These are phyloP conservation scores for Fusarium mundagurra DNA, from an alignment of 2,329 filamentous ascomycete species.

Conservation along the genomic window DNA sequence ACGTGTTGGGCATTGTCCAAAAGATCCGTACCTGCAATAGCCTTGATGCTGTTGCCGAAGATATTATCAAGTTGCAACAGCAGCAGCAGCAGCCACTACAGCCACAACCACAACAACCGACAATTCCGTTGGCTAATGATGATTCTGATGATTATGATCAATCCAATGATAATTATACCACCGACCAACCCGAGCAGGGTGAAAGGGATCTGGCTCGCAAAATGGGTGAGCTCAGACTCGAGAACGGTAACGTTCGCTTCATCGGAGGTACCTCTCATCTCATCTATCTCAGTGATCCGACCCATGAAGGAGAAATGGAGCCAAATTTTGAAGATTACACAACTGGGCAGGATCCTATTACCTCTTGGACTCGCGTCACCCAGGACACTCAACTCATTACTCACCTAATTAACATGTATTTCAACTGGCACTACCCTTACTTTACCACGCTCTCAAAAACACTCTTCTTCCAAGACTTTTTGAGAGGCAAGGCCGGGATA, in stretches of 20 bases:
- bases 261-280: constrained; percentile 95
- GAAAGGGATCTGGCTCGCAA: constrained; percentile 89
- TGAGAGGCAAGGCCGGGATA: constrained; percentile 70
- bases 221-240: constrained; percentile 90
- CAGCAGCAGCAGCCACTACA: constrained; percentile 44
- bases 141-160: constrained; percentile 55
- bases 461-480: constrained; percentile 87
- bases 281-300: constrained; percentile 75
- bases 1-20: constrained; percentile 81
- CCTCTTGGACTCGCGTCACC: constrained; percentile 89
- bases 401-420: constrained; percentile 97
- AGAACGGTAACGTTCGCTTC: constrained; percentile 88
- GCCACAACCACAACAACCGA: constrained; percentile 52
- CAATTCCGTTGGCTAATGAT: constrained; percentile 49
- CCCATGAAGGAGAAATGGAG: constrained; percentile 51
- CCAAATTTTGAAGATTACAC: constrained; percentile 57
- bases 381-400: constrained; percentile 80
- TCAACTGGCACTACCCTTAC: constrained; percentile 97
- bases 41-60: constrained; percentile 65
- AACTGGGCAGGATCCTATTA: constrained; percentile 73
- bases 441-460: constrained; percentile 90
- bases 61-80: constrained; percentile 58
- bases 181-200: constrained; percentile 57
- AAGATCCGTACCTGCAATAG: constrained; percentile 88
- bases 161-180: constrained; percentile 52